Conservation (phyloP, 2,329 filamentous ascomycete genomes). For the Bipolaris bicolor region DNA sequence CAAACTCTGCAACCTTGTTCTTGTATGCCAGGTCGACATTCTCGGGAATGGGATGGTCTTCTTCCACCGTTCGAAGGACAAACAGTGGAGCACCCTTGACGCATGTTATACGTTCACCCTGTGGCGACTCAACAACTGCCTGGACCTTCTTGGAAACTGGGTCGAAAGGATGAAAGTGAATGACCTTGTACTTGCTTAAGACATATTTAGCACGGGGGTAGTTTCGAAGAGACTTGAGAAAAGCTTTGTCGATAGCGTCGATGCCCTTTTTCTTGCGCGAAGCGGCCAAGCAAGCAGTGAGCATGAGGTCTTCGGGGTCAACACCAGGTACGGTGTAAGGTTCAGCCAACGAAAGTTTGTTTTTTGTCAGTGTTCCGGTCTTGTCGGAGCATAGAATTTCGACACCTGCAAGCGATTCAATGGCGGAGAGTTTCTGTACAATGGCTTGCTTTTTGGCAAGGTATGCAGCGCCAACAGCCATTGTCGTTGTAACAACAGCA, state of each 20-base stretch:
- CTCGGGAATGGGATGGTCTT: conserved; percentile 79
- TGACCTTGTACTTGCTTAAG: conserved; percentile 81
- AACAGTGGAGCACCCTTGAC: conserved; percentile 91
- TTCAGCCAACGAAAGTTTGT: conserved; percentile 87
- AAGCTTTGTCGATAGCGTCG: conserved; percentile 93
- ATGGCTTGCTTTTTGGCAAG: conserved; percentile 92
- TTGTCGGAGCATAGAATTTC: conserved; percentile 95
- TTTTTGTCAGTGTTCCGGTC: conserved; percentile 91
- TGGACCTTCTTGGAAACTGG: conserved; percentile 93
- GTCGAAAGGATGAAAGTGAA: conserved; percentile 88
- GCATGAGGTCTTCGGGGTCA: conserved; percentile 86
- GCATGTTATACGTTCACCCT: conserved; percentile 84
- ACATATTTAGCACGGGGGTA: conserved; percentile 83
- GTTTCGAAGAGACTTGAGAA: conserved; percentile 81
- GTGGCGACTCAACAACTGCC: conserved; percentile 80
- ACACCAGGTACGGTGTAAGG: conserved; percentile 84
- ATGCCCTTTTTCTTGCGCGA: conserved; percentile 96
- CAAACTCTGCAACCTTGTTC: conserved; percentile 91
- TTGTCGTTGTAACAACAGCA: conserved; percentile 90
- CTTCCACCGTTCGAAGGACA: conserved; percentile 84
- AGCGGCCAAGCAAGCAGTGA: conserved; percentile 87
- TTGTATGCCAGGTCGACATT: conserved; percentile 83
- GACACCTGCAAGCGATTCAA: conserved; percentile 89
- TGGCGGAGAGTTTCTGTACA: conserved; percentile 89
- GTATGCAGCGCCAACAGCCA: conserved; percentile 91